Evolutionary conservation across 495 filamentous ascomycete species (phyloP), one percentile per base, ranked within the genome.

Genomic region (Penicillium longicatenatum): DNA sequence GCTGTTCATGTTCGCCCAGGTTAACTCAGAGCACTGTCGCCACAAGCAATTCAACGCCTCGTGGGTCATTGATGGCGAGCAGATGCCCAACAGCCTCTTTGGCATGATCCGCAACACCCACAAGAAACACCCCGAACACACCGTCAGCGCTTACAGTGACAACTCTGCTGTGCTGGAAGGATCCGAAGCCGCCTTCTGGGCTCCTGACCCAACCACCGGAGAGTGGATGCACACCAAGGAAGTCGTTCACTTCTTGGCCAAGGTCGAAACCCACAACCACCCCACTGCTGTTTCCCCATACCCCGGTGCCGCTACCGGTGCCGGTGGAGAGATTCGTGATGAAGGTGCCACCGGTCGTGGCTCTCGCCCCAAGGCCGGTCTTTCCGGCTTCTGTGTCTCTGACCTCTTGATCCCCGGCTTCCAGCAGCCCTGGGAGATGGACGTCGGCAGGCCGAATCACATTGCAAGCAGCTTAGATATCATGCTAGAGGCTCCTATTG

Each of bases 1-100:
- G 75, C 82, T 98, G 14, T 98, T 96, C 81, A 98, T 98, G 95
- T 98, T 98, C 70, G 93, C 93, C 26, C 94, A 98, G 73, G 93
- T 98, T 61, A 82, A 82, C 70, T 83, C 79, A 6, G 80, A 81
- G 54, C 78, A 82, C 64, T 87, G 84, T 63, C 76, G 86, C 50
- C 86, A 88, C 64, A 87, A 87, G 73, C 90, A 94, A 61, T 98
- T 98, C 82, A 98, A 98, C 69, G 92, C 95, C 16, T 88, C 88
- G 19, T 98, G 92, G 91, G 93, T 89, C n/a, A 96, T 98, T 64
- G 93, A 98, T 75, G 92, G 92, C 46, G 77, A 89, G 58, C 75
- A 80, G 60, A 94, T 91, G 80, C 80, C 84, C 11, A 78, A 85
- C 65, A 90, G 86, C 50, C 84, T 98, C 8, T 98, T 98, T 64